A percentile compares a stretch with the other conserved stretches of the same genome.
phyloP scores from a whole-genome alignment of 352 stramenopile species.

The Nothophytophthora sp. region DNA sequence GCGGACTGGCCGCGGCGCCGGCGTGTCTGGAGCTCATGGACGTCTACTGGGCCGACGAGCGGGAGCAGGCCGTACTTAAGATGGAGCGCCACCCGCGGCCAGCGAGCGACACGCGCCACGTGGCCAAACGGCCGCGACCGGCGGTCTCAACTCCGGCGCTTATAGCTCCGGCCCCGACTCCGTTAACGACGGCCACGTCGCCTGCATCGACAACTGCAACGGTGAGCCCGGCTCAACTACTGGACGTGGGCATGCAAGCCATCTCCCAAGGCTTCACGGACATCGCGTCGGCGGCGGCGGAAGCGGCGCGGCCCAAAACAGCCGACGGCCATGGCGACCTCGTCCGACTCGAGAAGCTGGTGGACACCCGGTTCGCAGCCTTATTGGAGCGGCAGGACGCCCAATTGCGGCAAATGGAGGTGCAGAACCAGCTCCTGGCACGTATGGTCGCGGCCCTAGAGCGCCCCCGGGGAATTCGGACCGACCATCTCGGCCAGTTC shows the following conservation, averaged over 20 bases:
- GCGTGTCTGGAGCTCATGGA: conserved; percentile 19
- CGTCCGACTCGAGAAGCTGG: conserved; percentile 13
- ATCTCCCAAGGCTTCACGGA: conserved; percentile 7
- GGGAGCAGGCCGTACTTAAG: background rate
- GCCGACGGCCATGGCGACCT: background rate
- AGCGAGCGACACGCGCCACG: background rate
- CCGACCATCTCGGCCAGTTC: background rate
- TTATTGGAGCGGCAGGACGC: conserved; percentile 14
- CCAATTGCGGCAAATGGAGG: conserved; percentile 11
- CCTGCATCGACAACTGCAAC: background rate
- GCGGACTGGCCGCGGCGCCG: conserved; percentile 5
- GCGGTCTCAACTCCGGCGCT: background rate
- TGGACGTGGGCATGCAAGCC: background rate
- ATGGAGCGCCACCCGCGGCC: conserved; percentile 6
- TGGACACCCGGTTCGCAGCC: conserved; percentile 14
- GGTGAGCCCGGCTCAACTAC: background rate
- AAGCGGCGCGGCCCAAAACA: background rate
- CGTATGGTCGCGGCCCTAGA: conserved; percentile 8
- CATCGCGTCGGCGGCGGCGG: conserved; percentile 1
- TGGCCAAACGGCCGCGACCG: too few relatives aligned
- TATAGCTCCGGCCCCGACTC: background rate
- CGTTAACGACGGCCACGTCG: background rate
- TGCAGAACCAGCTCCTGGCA: conserved; percentile 15
- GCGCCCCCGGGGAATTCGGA: background rate
- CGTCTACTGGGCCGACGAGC: conserved; percentile 5